A percentile compares a stretch with the other conserved stretches of the same genome.
Evolutionary conservation across 176 grass and related monocot species (phyloP).

Genomic region (Carex scoparia): DNA sequence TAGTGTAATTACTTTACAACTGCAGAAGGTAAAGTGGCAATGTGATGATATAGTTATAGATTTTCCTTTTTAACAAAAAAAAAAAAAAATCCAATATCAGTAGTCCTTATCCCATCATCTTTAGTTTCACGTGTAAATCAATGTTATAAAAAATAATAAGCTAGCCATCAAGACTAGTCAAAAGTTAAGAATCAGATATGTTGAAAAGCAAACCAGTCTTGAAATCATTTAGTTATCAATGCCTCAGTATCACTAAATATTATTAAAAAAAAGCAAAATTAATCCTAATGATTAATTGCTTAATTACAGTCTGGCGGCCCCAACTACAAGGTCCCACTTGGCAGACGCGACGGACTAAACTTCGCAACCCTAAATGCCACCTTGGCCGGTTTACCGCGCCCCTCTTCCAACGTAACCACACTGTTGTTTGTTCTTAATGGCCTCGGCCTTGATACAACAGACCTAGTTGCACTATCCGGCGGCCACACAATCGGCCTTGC

Average conservation of each 20-base stretch:
- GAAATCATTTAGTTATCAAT: neutral
- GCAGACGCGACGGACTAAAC: constrained; percentile 31
- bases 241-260: neutral
- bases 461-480: constrained; percentile 60
- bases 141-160: neutral
- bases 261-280: neutral
- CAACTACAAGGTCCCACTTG: constrained; percentile 42
- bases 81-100: neutral
- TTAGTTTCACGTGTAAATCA: neutral
- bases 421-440: constrained; percentile 15
- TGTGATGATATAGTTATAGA: neutral
- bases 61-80: neutral
- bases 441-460: constrained; percentile 41
- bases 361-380: neutral
- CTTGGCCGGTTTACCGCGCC: constrained; percentile 6
- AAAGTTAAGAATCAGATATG: neutral
- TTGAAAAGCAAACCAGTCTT: neutral
- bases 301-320: constrained; percentile 42
- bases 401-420: constrained; percentile 11
- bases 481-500: constrained; percentile 57
- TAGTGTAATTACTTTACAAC: neutral
- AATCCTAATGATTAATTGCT: neutral
- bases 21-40: neutral
- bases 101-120: neutral
- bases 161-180: neutral